phyloP scores from a whole-genome alignment of 495 filamentous ascomycete genomes.

The Cryomyces antarcticus region DNA sequence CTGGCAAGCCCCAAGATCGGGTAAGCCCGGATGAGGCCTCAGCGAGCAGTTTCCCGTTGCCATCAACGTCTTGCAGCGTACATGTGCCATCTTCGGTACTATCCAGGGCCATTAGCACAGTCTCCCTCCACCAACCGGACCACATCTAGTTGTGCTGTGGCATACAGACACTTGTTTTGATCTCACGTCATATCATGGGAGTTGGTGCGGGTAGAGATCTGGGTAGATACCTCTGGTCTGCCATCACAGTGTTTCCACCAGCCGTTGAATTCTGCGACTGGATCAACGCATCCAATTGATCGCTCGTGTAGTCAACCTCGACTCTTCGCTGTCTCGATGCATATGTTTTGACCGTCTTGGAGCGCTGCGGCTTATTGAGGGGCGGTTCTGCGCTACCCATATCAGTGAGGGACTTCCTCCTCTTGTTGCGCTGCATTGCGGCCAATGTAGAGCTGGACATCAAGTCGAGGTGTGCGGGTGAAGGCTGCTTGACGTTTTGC shows the following conservation, averaged over 20 bases:
- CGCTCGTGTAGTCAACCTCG: neutral
- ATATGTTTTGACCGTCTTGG: conserved; percentile 6
- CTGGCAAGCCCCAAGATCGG: conserved; percentile 4
- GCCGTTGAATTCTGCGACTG: too few species aligned
- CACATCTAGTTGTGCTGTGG: neutral
- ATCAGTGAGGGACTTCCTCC: neutral
- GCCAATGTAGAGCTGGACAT: neutral
- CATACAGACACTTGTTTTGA: neutral
- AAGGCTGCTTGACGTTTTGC: neutral
- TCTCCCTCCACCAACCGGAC: too few species aligned
- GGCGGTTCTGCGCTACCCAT: neutral
- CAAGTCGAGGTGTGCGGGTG: neutral
- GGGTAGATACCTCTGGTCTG: too few species aligned
- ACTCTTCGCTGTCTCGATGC: neutral
- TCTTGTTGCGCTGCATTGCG: neutral
- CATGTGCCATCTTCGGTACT: neutral
- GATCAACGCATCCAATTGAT: neutral
- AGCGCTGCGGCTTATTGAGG: neutral
- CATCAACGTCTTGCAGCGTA: neutral
- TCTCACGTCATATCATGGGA: neutral
- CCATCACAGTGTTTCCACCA: too few species aligned
- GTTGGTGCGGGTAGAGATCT: too few species aligned
- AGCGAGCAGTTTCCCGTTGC: neutral
- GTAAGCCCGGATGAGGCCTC: conserved; percentile 1
- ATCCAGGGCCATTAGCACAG: too few species aligned